Base-by-base conservation (phyloP, 768 basidiomycete species). In the Agaricus blazei region DNA sequence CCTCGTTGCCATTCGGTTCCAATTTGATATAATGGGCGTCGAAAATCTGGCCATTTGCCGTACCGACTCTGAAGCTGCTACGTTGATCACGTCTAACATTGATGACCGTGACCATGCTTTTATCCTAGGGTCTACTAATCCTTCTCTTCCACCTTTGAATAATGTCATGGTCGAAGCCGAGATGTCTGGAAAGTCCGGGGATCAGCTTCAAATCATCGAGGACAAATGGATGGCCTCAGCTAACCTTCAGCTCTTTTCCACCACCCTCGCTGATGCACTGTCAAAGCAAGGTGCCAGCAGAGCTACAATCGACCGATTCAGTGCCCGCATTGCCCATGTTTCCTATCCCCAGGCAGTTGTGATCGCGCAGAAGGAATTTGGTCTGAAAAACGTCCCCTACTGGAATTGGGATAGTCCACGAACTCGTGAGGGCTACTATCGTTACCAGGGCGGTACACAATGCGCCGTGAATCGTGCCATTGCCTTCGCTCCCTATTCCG, bases 21-120 rank as follows among this genome's bases (percentile, higher is more conserved):
- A 98, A 73, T 98, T 88, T 67, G 97, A 98, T 68, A 90, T 99
- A 67, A 95, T 98, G 94, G 95, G 96, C 52, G 93, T 97, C 46
- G 88, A 91, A 64, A 98, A 97, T 72, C 81, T 98, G 62, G 82
- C 90, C 64, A 81, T 99, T 67, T 90, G 94, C 7, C 85, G 97
- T 53, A 98, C 97, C 2, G 96, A 98, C 68, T 95, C 95, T 3
- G 96, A 98, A 70, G 96, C 97, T 4, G 96, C 97, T 1, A 98
- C 97, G 1, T 83, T 99, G 65, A 90, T 98, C 75, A 90, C 93
- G 37, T 87, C 91, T 60, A 98, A 98, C 72, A 91, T 99, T 58
- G 97, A 99, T 70, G 84, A 87, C 62, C 86, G 97, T n/a, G 97
- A 99, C 74, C 97, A 99, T 61, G 73, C 92, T 29, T 99, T 98